These are phyloP conservation scores for Zalaria sp. DNA, from an alignment of 2,329 filamentous ascomycete species.

Conservation along the genomic window DNA sequence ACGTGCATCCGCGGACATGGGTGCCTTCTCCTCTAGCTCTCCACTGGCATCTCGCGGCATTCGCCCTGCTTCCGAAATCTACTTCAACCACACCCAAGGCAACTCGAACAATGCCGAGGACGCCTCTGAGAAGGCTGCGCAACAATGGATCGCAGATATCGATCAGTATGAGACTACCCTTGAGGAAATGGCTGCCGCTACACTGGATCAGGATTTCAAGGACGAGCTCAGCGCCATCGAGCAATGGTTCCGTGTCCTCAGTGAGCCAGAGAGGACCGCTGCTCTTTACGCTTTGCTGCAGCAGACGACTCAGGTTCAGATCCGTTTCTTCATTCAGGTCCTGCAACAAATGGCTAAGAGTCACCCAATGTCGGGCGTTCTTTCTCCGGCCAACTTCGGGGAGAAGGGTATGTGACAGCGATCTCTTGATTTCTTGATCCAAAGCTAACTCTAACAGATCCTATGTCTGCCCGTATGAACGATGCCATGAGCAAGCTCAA, in stretches of 20 bases:
- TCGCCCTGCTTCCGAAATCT: constrained; percentile 85
- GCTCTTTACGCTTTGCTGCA: constrained; percentile 90
- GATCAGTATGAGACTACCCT: constrained; percentile 98
- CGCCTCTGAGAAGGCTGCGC: constrained; percentile 80
- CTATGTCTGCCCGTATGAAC: constrained; percentile 89
- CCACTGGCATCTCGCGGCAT: constrained; percentile 63
- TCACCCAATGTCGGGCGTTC: constrained; percentile 88
- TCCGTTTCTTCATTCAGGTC: constrained; percentile 97
- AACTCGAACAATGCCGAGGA: constrained; percentile 61
- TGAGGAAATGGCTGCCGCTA: constrained; percentile 97
- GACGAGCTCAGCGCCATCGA: constrained; percentile 97
- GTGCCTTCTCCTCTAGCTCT: constrained; percentile 52
- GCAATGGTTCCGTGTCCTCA: constrained; percentile 97
- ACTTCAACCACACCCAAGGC: constrained; percentile 64
- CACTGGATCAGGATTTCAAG: constrained; percentile 98
- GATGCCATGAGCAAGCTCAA: constrained; percentile 95
- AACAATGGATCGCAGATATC: constrained; percentile 98
- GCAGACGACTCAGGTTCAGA: constrained; percentile 97
- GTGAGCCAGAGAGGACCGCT: constrained; percentile 89
- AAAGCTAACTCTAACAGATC: constrained; percentile 45
- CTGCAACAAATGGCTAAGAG: constrained; percentile 98
- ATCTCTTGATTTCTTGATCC: background rate
- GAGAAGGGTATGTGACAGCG: constrained; percentile 60
- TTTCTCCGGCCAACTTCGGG: constrained; percentile 83
- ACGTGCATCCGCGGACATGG: constrained; percentile 92